phyloP scores from a whole-genome alignment of 441 rosid species.

The Capsella rubella region DNA sequence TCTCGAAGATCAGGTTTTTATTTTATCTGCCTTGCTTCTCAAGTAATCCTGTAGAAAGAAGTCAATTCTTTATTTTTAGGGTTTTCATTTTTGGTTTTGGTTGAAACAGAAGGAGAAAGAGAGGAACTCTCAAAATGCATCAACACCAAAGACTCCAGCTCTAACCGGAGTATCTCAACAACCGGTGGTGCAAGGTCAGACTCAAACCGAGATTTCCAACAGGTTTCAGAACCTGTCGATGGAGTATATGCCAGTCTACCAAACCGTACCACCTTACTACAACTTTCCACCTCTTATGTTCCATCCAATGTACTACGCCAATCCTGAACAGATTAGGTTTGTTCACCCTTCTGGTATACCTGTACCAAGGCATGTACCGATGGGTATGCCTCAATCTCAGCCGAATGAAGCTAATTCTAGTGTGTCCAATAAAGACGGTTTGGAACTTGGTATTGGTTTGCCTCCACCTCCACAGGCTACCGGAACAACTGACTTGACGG shows the following conservation, averaged over 20 bases:
- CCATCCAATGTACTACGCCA: conserved; percentile 40
- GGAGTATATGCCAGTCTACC: conserved; percentile 42
- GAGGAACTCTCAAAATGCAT: conserved; percentile 23
- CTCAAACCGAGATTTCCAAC: conserved; percentile 37
- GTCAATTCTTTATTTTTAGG: neutral
- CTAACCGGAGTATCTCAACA: conserved; percentile 26
- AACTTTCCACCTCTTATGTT: conserved; percentile 24
- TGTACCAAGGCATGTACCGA: conserved; percentile 42
- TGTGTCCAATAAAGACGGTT: conserved; percentile 21
- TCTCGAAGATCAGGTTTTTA: conserved; percentile 40
- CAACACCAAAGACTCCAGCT: conserved; percentile 19
- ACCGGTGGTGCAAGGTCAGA: conserved; percentile 30
- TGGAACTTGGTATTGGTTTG: conserved; percentile 35
- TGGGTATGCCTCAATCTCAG: conserved; percentile 32
- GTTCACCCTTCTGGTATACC: conserved; percentile 47
- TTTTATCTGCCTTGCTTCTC: conserved; percentile 1
- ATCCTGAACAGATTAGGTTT: conserved; percentile 34
- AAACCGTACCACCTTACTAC: conserved; percentile 34
- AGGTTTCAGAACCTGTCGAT: conserved; percentile 39
- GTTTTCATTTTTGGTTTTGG: neutral
- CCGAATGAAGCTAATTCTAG: conserved; percentile 20
- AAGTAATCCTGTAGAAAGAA: neutral
- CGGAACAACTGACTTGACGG: conserved; percentile 32
- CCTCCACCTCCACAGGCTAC: conserved; percentile 33
- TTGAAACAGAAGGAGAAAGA: conserved; percentile 26